Evolutionary conservation across 2,329 filamentous ascomycete species (phyloP).

Genomic region (Tetracladium maxilliforme): DNA sequence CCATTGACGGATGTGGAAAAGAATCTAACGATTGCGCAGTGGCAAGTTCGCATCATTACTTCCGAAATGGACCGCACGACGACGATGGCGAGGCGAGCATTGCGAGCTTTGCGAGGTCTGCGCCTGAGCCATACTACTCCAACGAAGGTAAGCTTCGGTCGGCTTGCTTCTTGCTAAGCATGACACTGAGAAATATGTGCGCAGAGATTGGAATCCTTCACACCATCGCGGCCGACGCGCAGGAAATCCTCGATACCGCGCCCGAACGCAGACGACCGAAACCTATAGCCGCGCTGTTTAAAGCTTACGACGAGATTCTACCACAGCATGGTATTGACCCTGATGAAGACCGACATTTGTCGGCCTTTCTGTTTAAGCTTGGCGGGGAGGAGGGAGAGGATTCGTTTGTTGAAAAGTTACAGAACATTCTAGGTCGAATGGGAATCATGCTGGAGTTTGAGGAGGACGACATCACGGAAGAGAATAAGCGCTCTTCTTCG

Average conservation of each 20-base stretch:
- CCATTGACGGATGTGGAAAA: no score
- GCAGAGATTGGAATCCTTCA: conserved; percentile 68
- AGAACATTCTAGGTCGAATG: conserved; percentile 50
- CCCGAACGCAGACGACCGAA: conserved; percentile 46
- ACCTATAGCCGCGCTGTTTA: conserved; percentile 68
- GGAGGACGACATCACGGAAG: conserved; percentile 23
- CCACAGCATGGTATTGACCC: conserved; percentile 52
- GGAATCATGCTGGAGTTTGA: conserved; percentile 56
- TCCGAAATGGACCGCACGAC: no score
- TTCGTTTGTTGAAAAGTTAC: conserved; percentile 55
- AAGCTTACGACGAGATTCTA: conserved; percentile 67
- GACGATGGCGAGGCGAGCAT: no score
- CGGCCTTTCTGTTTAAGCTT: conserved; percentile 67
- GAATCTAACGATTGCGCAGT: no score
- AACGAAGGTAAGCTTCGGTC: conserved; percentile 46
- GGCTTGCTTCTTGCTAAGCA: not conserved
- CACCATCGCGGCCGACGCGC: conserved; percentile 58
- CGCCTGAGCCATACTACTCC: conserved; percentile 36
- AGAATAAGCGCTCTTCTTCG: not conserved
- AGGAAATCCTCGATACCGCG: conserved; percentile 42
- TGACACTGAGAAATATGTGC: conserved; percentile 4
- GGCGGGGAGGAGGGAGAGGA: conserved; percentile 45
- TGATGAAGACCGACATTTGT: conserved; percentile 62
- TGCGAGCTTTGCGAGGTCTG: no score
- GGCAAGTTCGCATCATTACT: no score